A percentile compares a stretch with the other conserved stretches of the same genome.
These are phyloP conservation scores for Fonsecaea erecta DNA, from an alignment of 2,329 filamentous ascomycete genomes.

Conservation along the genomic window DNA sequence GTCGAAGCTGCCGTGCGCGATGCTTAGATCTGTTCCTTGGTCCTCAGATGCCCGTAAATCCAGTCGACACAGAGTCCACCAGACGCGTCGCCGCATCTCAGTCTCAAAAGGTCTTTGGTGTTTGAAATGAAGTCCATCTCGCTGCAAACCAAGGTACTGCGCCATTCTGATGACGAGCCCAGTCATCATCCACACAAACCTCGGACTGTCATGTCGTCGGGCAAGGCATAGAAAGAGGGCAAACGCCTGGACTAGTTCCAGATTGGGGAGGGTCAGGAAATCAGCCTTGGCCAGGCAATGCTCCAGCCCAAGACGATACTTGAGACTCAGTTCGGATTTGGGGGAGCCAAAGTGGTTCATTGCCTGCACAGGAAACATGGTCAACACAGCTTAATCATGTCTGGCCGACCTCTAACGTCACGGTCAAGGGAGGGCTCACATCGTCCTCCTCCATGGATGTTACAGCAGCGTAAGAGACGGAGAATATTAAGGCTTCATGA, in stretches of 20 bases:
- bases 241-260: slow-evolving; percentile 61
- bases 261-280: slow-evolving; percentile 60
- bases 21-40: slow-evolving; percentile 65
- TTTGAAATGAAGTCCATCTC: slow-evolving; percentile 57
- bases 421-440: slow-evolving; percentile 44
- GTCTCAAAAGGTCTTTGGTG: slow-evolving; percentile 57
- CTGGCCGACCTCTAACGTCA: background rate
- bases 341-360: slow-evolving; percentile 47
- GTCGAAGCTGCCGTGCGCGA: slow-evolving; percentile 62
- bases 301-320: slow-evolving; percentile 60
- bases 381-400: slow-evolving; percentile 8
- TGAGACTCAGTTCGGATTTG: slow-evolving; percentile 51
- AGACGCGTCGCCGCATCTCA: slow-evolving; percentile 45
- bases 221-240: slow-evolving; percentile 61
- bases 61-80: slow-evolving; percentile 53
- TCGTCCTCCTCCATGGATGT: slow-evolving; percentile 64
- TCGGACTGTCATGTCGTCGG: slow-evolving; percentile 53
- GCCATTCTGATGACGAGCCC: slow-evolving; percentile 49
- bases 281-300: slow-evolving; percentile 61
- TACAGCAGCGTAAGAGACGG: slow-evolving; percentile 62
- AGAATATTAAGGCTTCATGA: slow-evolving; percentile 60
- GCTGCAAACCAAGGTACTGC: slow-evolving; percentile 42
- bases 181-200: slow-evolving; percentile 50
- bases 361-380: slow-evolving; percentile 10
- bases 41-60: slow-evolving; percentile 66